Evolutionary conservation across 164 flowering plant genomes (phyloP).

Genomic region (Berberis thunbergii): DNA sequence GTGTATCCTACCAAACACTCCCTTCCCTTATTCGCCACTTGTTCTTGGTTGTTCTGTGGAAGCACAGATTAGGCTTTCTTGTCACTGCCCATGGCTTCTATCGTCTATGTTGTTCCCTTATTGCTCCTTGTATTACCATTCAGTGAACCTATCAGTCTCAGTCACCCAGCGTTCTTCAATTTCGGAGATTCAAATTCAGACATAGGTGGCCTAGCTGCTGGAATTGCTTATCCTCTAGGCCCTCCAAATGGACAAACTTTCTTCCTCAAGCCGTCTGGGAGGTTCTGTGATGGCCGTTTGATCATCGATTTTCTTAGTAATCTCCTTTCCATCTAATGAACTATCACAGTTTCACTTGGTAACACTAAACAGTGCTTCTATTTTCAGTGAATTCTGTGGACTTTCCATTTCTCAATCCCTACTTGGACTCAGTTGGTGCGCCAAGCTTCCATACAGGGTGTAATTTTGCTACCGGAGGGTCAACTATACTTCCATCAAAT

Average conservation of each 20-base stretch:
- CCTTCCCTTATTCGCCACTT: neutral
- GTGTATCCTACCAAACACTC: neutral
- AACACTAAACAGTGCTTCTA: neutral
- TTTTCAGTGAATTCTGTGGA: neutral
- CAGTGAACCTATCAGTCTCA: neutral
- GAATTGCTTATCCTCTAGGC: constrained; percentile 8
- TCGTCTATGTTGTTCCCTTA: neutral
- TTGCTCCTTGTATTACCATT: neutral
- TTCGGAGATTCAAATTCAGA: constrained; percentile 56
- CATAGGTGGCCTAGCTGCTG: constrained; percentile 34
- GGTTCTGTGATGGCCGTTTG: constrained; percentile 42
- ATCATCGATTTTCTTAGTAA: constrained; percentile 26
- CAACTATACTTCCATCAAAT: neutral
- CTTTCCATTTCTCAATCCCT: neutral
- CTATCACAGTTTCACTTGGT: neutral
- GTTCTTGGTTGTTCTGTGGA: too few relatives aligned
- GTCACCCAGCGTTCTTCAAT: constrained; percentile 34
- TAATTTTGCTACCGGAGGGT: neutral
- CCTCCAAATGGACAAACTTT: constrained; percentile 31
- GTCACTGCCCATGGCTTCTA: neutral
- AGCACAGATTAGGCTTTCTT: neutral
- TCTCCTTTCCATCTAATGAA: neutral
- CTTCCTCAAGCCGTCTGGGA: constrained; percentile 30
- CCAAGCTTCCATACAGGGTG: neutral
- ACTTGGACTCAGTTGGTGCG: neutral